These are phyloP conservation scores for Rhizopogon parksii DNA, from an alignment of 1,284 basidiomycete genomes.

Conservation along the genomic window DNA sequence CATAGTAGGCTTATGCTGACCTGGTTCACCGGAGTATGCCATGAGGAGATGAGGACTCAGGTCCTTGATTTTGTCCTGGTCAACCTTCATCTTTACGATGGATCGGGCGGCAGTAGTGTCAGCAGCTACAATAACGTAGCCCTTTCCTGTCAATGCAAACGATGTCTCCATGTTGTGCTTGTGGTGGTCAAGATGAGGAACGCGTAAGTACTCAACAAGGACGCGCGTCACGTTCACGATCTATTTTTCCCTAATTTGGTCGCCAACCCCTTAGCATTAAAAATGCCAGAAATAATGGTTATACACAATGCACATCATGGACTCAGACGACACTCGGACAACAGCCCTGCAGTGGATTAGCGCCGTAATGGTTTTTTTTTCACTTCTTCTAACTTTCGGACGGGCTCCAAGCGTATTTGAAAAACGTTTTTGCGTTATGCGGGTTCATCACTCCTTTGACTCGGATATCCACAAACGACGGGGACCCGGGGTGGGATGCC, in stretches of 20 bases:
- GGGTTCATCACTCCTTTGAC: background rate
- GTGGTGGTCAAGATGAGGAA: slow-evolving; percentile 8
- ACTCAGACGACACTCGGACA: no score
- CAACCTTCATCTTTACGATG: slow-evolving; percentile 95
- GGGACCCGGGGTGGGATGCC: background rate
- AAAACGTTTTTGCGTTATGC: background rate
- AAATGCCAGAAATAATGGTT: background rate
- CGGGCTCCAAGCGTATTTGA: no score
- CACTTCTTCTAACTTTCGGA: no score
- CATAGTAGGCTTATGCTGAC: slow-evolving; percentile 35
- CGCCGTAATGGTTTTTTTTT: no score
- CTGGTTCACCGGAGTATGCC: slow-evolving; percentile 92
- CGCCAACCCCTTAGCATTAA: background rate
- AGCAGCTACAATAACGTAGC: slow-evolving; percentile 85
- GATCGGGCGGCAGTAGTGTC: slow-evolving; percentile 87
- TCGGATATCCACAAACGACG: background rate
- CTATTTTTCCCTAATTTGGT: slow-evolving; percentile 17
- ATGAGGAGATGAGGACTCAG: slow-evolving; percentile 91
- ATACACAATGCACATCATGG: no score
- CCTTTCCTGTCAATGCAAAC: slow-evolving; percentile 78
- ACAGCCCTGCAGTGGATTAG: no score
- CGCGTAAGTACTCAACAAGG: slow-evolving; percentile 17
- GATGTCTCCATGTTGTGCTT: slow-evolving; percentile 61
- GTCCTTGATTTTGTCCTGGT: slow-evolving; percentile 96
- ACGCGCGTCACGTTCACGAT: slow-evolving; percentile 22